Conservation (phyloP, 371 early-diverging fungal genomes). For the Syncephalastrum sp. region DNA sequence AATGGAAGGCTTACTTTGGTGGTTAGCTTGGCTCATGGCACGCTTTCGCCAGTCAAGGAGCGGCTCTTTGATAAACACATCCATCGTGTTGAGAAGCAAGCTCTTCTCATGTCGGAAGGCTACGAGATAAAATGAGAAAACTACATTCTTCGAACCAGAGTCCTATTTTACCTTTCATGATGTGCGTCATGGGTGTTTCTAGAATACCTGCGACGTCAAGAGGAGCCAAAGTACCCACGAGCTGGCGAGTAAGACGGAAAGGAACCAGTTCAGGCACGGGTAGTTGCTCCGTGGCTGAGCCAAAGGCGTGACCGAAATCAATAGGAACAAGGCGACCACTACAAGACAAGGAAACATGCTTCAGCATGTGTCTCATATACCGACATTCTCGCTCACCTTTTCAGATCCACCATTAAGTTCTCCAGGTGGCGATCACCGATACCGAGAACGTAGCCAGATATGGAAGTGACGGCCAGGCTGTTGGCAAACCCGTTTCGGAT, state of each 20-base stretch:
- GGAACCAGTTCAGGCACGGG: constrained; percentile 72
- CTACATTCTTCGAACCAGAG: not conserved
- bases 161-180: constrained; percentile 45
- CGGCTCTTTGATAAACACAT: constrained; percentile 75
- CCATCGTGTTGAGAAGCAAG: constrained; percentile 58
- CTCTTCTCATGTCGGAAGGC: constrained; percentile 54
- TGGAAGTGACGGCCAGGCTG: constrained; percentile 59
- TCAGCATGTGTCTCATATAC: not conserved
- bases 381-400: not conserved
- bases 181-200: constrained; percentile 55
- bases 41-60: constrained; percentile 58
- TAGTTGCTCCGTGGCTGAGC: constrained; percentile 68
- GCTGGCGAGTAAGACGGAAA: constrained; percentile 63
- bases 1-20: constrained; percentile 49
- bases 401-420: constrained; percentile 63
- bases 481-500: constrained; percentile 59
- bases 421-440: constrained; percentile 77
- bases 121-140: constrained; percentile 11
- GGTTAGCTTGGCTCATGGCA: constrained; percentile 57
- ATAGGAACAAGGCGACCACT: constrained; percentile 66
- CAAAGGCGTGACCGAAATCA: constrained; percentile 80
- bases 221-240: constrained; percentile 55
- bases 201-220: constrained; percentile 56
- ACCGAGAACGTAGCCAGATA: constrained; percentile 67
- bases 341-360: not conserved